phyloP scores from a whole-genome alignment of 192 early-diverging fungal genomes.

The Backusella luteola region DNA sequence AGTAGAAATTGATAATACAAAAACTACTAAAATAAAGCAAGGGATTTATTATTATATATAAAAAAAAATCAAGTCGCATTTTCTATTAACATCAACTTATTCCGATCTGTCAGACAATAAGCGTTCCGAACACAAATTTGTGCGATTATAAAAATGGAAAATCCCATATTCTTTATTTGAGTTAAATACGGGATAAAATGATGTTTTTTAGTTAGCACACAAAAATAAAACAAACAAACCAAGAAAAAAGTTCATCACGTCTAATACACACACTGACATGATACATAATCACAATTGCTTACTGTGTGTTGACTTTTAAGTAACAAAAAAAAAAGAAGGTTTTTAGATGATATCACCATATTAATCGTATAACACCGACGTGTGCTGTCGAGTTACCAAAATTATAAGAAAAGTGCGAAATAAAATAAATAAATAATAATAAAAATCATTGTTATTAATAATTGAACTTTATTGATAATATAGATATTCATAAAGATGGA shows the following conservation, averaged over 20 bases:
- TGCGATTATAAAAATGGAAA: neutral
- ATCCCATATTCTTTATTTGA: neutral
- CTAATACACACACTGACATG: neutral
- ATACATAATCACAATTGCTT: neutral
- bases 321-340: neutral
- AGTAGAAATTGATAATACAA: neutral
- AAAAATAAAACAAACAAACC: neutral
- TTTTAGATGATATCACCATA: neutral
- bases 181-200: neutral
- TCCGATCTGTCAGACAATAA: slow-evolving; percentile 1
- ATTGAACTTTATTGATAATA: neutral
- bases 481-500: neutral
- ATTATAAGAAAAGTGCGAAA: neutral
- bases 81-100: neutral
- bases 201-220: neutral
- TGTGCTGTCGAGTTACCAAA: neutral
- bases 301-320: neutral
- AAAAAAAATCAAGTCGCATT: neutral
- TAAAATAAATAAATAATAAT: neutral
- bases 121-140: neutral
- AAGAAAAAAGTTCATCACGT: neutral
- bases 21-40: neutral
- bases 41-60: neutral
- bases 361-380: neutral
- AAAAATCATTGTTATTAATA: neutral